These are phyloP conservation scores for Periglandula ipomoeae DNA, from an alignment of 2,329 filamentous ascomycete genomes.

Conservation along the genomic window DNA sequence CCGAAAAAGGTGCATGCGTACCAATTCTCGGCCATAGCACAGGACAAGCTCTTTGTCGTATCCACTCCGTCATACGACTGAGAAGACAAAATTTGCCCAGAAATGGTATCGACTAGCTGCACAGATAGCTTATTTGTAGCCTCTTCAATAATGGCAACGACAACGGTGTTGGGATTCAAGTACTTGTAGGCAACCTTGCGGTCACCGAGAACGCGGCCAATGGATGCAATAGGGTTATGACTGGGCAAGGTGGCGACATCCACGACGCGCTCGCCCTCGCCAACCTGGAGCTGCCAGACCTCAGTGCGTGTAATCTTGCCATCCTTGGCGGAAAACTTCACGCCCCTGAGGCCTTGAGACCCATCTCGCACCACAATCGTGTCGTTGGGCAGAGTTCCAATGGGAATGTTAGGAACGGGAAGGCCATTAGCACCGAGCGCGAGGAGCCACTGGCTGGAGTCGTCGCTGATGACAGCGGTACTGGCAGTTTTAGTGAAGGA, in stretches of 20 bases:
- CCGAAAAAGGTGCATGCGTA: slow-evolving; percentile 76
- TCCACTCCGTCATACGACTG: slow-evolving; percentile 67
- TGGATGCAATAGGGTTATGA: slow-evolving; percentile 86
- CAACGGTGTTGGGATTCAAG: slow-evolving; percentile 74
- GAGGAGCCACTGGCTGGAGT: slow-evolving; percentile 43
- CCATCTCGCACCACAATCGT: slow-evolving; percentile 44
- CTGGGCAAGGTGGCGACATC: slow-evolving; percentile 57
- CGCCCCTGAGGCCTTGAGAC: slow-evolving; percentile 42
- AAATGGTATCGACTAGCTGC: slow-evolving; percentile 78
- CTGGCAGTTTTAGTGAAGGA: slow-evolving; percentile 16
- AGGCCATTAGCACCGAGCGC: slow-evolving; percentile 42
- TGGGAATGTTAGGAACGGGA: slow-evolving; percentile 33
- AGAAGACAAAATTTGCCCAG: slow-evolving; percentile 69
- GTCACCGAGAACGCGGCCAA: slow-evolving; percentile 87
- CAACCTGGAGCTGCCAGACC: slow-evolving; percentile 66
- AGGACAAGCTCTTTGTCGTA: slow-evolving; percentile 60
- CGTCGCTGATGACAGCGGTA: slow-evolving; percentile 43
- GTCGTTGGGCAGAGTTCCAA: slow-evolving; percentile 38
- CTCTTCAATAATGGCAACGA: slow-evolving; percentile 62
- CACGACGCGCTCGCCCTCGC: slow-evolving; percentile 57
- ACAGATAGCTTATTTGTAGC: slow-evolving; percentile 52
- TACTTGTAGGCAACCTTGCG: slow-evolving; percentile 97
- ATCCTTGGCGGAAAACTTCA: slow-evolving; percentile 39
- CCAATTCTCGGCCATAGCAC: slow-evolving; percentile 88
- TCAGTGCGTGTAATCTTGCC: slow-evolving; percentile 34